Base-by-base conservation (phyloP, 169 alveolate species). In the Plasmodium inui region DNA sequence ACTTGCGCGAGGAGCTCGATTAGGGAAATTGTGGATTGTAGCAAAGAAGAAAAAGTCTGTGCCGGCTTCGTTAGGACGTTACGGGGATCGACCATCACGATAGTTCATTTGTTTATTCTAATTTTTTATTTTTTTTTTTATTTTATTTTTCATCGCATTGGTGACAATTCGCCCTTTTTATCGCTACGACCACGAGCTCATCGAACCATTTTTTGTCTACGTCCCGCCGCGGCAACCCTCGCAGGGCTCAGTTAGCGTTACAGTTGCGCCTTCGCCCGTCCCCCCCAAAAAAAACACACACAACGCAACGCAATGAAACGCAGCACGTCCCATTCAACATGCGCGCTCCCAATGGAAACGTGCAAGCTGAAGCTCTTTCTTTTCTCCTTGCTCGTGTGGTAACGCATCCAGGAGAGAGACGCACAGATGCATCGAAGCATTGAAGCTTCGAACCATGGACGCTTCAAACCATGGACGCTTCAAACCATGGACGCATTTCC, bases 301-400 rank as follows among this genome's bases (percentile, higher is more conserved):
- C 74, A 61, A 19, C 10, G 14, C 2, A 61, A 61, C 26, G 14
- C 0, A 61, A 61, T 2, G 32, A 19, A 19, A 19, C 14, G 17
- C 14, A 26, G 12, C 26, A n/a, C 74, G n/a, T 44, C 55, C 55
- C 55, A 61, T 61, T 61, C 14, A 61, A 8, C 32, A 61, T 44
- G 30, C 61, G 72, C n/a, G 17, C 34, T 28, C 32, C 17, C 74
- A 85, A 88, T 88, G 94, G 82, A 88, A 30, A 88, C 57, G 71
- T 34, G 82, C 34, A 57, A 79, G 34, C 28, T 76, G 32, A 88
- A 46, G 7, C 82, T 88, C 9, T 88, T 76, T n/a, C 30, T 78
- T 10, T 72, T 41, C 26, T 88, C 94, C 39, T 55, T 67, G 22
- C 67, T 78, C 30, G 82, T 88, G 57, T 78, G 94, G 94, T 88